Base-by-base conservation (phyloP, 202 grass and related monocot species). In the Schoenoplectus triqueter region DNA sequence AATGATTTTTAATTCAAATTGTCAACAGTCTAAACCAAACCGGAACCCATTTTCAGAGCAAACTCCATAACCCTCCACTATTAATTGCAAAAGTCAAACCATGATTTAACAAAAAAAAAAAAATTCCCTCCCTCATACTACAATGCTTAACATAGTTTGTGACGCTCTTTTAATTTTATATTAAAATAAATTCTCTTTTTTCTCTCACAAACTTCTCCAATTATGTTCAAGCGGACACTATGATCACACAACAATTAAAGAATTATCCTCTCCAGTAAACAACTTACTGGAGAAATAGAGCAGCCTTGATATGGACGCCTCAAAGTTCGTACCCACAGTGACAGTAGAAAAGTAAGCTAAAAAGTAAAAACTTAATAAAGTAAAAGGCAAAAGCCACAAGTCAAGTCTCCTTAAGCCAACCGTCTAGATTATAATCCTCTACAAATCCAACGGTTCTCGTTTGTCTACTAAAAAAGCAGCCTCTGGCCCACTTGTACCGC, bases 351-450 rank as follows among this genome's bases (percentile, higher is more conserved):
- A 77, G 10, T 14, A 57, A 57, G 54, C 11, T 13, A 61, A 21
- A 15, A 56, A 59, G 73, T 1, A 57, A 57, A 41, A 77, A 10
- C 5, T 42, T 21, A 77, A 66, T 39, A 81, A 81, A 81, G 62
- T 45, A 81, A 66, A 81, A 81, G n/a, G 19, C 0, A 13, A 73
- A 50, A 65, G 78, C 1, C 21, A 81, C 41, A 81, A 81, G 78
- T 65, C 78, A 81, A 81, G 78, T 64, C 78, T 81, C 45, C 8
- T 47, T 64, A 77, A 73, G 22, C 13, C 10, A 39, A 60, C 74
- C 52, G 31, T 54, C 74, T 59, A 60, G 74, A 78, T 78, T 78
- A 44, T 5, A 59, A 1, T 6, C 63, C 2, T 1, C 7, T 4
- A 4, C 5, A 63, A 22, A 82, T 82, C 75, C 4, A 82, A 82